Conservation (phyloP, 2,329 filamentous ascomycete genomes). For the Xylaria sp. region DNA sequence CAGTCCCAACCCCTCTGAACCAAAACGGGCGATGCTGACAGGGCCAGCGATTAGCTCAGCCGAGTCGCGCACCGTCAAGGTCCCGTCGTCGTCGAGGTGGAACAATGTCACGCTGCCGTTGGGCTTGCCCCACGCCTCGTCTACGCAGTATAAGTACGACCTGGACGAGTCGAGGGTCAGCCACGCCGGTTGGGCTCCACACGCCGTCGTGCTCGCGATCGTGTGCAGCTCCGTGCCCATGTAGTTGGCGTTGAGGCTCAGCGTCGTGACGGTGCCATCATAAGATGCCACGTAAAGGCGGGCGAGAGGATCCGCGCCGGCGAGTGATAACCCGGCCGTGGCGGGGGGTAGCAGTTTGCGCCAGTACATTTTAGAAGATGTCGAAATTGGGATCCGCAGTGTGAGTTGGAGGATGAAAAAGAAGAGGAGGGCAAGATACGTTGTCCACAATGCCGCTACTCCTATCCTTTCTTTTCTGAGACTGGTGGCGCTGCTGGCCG, state of each 20-base stretch:
- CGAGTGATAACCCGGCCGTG: constrained; percentile 23
- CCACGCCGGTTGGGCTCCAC: constrained; percentile 55
- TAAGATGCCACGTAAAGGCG: constrained; percentile 47
- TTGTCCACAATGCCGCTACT: constrained; percentile 11
- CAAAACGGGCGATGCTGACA: constrained; percentile 29
- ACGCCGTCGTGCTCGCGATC: constrained; percentile 41
- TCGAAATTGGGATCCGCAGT: constrained; percentile 1
- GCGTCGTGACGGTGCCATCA: constrained; percentile 43
- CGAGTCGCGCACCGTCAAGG: constrained; percentile 38
- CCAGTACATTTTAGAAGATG: constrained; percentile 23
- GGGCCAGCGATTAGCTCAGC: constrained; percentile 27
- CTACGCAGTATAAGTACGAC: constrained; percentile 52
- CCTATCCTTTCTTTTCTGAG: background rate
- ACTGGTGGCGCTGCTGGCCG: no score
- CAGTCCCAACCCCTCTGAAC: constrained; percentile 27
- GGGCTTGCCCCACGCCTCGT: constrained; percentile 44
- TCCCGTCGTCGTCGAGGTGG: constrained; percentile 41
- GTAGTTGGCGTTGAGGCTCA: constrained; percentile 36
- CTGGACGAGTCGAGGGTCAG: constrained; percentile 49
- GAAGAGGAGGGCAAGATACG: constrained; percentile 12
- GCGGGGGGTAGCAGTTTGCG: constrained; percentile 25
- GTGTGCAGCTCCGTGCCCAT: constrained; percentile 35
- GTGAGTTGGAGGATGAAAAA: constrained; percentile 1
- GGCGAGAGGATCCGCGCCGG: constrained; percentile 33
- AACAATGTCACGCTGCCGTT: constrained; percentile 27